Conservation (phyloP, 768 basidiomycete species). For the Mycena filopes region DNA sequence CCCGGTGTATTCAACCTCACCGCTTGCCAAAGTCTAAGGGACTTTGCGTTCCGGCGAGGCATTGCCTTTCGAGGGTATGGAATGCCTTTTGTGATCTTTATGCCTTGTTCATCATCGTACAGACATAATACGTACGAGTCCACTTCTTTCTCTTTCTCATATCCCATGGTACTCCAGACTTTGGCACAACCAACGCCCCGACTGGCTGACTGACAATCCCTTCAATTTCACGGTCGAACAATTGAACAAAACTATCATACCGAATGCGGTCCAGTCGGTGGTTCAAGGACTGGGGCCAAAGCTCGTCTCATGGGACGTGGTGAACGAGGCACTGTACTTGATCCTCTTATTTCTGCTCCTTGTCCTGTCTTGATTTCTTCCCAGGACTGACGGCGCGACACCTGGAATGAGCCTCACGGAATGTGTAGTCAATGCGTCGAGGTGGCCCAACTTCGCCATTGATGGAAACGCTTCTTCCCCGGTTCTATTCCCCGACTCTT, state of each 20-base stretch:
- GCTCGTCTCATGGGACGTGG: slow-evolving; percentile 32
- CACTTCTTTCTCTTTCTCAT: not conserved
- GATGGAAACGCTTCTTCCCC: slow-evolving; percentile 33
- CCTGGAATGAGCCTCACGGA: slow-evolving; percentile 28
- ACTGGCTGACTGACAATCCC: slow-evolving; percentile 31
- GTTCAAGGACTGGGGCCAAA: slow-evolving; percentile 26
- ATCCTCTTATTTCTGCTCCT: not conserved
- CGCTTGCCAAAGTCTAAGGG: slow-evolving; percentile 20
- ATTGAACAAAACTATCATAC: slow-evolving; percentile 32
- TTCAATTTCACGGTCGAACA: slow-evolving; percentile 28
- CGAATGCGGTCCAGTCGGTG: slow-evolving; percentile 25
- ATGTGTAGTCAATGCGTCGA: slow-evolving; percentile 30
- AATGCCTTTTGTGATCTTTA: not conserved
- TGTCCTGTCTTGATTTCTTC: not conserved
- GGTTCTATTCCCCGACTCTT: slow-evolving; percentile 27
- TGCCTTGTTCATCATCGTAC: not conserved
- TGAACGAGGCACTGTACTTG: slow-evolving; percentile 28
- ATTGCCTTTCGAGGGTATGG: slow-evolving; percentile 29
- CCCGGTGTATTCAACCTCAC: slow-evolving; percentile 32
- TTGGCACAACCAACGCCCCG: slow-evolving; percentile 32
- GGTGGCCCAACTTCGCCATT: slow-evolving; percentile 34
- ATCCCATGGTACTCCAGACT: slow-evolving; percentile 6
- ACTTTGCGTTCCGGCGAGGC: slow-evolving; percentile 25
- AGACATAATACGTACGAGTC: slow-evolving; percentile 31
- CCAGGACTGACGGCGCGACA: slow-evolving; percentile 26